These are phyloP conservation scores for Magnusiomyces suaveolens DNA, from an alignment of 1,139 yeast species.

Conservation along the genomic window DNA sequence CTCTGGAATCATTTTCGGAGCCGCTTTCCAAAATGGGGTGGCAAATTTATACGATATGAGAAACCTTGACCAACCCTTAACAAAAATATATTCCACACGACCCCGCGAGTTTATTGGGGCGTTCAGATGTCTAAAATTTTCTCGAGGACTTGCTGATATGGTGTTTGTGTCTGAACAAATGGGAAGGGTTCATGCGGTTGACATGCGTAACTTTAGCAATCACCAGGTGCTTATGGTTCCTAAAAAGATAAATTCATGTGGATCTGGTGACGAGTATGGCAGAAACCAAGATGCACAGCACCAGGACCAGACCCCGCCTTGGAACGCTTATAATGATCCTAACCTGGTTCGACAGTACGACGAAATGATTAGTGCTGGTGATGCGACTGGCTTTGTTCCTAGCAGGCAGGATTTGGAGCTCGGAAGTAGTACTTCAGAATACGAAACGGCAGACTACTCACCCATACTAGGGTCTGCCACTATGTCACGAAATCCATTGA, in stretches of 20 bases:
- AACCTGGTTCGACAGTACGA: constrained; percentile 4
- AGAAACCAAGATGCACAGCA: no score
- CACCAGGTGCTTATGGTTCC: constrained; percentile 53
- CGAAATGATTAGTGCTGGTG: constrained; percentile 13
- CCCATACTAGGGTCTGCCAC: background rate
- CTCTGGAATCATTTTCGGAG: constrained; percentile 62
- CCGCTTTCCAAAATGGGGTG: constrained; percentile 78
- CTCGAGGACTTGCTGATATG: constrained; percentile 64
- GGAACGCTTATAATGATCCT: background rate
- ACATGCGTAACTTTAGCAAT: constrained; percentile 57
- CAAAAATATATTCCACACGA: constrained; percentile 34
- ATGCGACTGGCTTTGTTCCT: constrained; percentile 4
- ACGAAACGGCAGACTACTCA: background rate
- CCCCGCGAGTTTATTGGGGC: constrained; percentile 39
- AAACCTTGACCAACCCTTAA: constrained; percentile 36
- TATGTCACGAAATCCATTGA: no score
- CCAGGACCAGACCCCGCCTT: constrained; percentile 2
- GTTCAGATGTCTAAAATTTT: constrained; percentile 57
- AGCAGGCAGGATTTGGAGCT: background rate
- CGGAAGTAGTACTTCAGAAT: background rate
- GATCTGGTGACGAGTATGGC: no score
- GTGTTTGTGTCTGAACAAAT: constrained; percentile 73
- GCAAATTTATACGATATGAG: constrained; percentile 70
- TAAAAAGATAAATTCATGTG: constrained; percentile 1
- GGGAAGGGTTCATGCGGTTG: constrained; percentile 76